Conservation (phyloP, 768 basidiomycete species). For the Termitomyces sp. region DNA sequence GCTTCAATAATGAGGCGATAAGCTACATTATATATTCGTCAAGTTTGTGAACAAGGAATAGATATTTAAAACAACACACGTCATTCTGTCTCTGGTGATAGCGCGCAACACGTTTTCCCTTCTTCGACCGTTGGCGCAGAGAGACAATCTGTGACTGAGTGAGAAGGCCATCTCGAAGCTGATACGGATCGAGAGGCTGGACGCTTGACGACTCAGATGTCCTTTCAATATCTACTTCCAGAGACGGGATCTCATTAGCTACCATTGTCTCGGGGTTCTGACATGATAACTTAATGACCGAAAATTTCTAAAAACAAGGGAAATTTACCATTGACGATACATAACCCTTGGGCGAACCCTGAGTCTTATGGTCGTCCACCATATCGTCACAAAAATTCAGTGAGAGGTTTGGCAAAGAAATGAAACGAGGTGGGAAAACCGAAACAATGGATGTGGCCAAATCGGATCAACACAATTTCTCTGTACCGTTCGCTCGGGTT, state of each 20-base stretch:
- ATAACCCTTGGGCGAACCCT: conserved; percentile 22
- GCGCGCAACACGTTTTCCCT: conserved; percentile 55
- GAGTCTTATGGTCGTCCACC: conserved; percentile 24
- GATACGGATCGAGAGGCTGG: conserved; percentile 55
- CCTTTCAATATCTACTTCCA: conserved; percentile 41
- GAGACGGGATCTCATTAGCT: conserved; percentile 34
- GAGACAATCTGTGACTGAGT: conserved; percentile 57
- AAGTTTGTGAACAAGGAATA: background rate
- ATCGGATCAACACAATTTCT: conserved; percentile 35
- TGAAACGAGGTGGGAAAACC: conserved; percentile 25
- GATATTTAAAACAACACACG: conserved; percentile 28
- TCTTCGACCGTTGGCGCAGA: conserved; percentile 47
- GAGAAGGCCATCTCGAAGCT: conserved; percentile 54
- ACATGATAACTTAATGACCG: conserved; percentile 11
- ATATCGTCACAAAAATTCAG: conserved; percentile 22
- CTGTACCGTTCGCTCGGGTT: conserved; percentile 23
- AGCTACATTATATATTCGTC: conserved; percentile 39
- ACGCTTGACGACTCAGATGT: conserved; percentile 26
- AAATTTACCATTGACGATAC: conserved; percentile 20
- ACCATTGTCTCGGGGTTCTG: conserved; percentile 47
- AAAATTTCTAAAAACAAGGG: conserved; percentile 4
- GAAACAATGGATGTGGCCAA: conserved; percentile 30
- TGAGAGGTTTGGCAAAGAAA: conserved; percentile 19
- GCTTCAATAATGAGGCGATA: conserved; percentile 81
- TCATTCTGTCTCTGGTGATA: conserved; percentile 73